Evolutionary conservation across 2,329 filamentous ascomycete species (phyloP).

Genomic region (Trichoderma koningiopsis): DNA sequence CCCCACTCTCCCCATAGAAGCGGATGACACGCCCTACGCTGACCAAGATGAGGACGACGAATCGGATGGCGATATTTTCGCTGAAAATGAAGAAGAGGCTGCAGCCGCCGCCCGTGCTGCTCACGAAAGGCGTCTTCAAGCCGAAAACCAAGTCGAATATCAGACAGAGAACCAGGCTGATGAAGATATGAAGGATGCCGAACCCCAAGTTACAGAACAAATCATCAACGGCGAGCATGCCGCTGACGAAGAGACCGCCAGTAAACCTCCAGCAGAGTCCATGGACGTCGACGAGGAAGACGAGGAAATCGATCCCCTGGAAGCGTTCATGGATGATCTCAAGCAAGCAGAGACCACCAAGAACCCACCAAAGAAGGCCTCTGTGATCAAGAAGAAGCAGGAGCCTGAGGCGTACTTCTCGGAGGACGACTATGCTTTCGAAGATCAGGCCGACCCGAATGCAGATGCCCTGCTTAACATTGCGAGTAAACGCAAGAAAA

Average conservation of each 20-base stretch:
- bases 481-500: slow-evolving; percentile 78
- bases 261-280: slow-evolving; percentile 37
- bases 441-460: slow-evolving; percentile 51
- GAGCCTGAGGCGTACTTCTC: slow-evolving; percentile 86
- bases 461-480: slow-evolving; percentile 55
- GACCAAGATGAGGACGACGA: slow-evolving; percentile 70
- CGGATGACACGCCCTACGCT: slow-evolving; percentile 61
- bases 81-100: slow-evolving; percentile 82
- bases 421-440: slow-evolving; percentile 71
- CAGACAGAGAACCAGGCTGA: slow-evolving; percentile 42
- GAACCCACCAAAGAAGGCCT: slow-evolving; percentile 31
- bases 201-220: slow-evolving; percentile 8
- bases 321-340: slow-evolving; percentile 90
- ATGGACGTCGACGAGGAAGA: slow-evolving; percentile 65
- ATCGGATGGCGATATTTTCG: slow-evolving; percentile 75
- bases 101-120: slow-evolving; percentile 83
- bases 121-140: slow-evolving; percentile 73
- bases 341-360: slow-evolving; percentile 56
- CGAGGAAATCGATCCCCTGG: slow-evolving; percentile 75
- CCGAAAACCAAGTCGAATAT: slow-evolving; percentile 45
- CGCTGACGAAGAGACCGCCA: background rate
- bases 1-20: slow-evolving; percentile 71
- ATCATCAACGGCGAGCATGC: slow-evolving; percentile 27
- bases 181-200: slow-evolving; percentile 34
- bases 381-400: slow-evolving; percentile 54